Percentiles rank a stretch among this genome's conserved stretches.
These are phyloP conservation scores for Lolium multiflorum DNA, from an alignment of 176 grass and related monocot species.

Conservation along the genomic window DNA sequence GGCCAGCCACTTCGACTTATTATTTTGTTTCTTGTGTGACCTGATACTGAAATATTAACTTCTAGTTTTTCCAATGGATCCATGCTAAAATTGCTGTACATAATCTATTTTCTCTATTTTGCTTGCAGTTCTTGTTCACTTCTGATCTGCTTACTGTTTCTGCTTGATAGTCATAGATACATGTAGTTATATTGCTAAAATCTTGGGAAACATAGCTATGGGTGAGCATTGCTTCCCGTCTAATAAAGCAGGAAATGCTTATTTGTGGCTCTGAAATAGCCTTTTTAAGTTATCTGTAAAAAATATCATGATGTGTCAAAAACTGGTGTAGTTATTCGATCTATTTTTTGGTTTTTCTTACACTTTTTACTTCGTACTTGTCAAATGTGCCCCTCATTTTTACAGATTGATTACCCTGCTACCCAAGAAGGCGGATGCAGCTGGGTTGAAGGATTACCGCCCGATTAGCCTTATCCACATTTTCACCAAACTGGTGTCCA, in stretches of 20 bases:
- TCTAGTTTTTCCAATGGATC: neutral
- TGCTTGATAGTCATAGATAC: slow-evolving; percentile 2
- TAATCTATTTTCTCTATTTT: slow-evolving; percentile 6
- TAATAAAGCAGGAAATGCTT: neutral
- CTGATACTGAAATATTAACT: neutral
- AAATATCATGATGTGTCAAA: neutral
- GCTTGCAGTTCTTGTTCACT: neutral
- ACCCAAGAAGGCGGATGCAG: too few species aligned
- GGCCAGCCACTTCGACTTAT: neutral
- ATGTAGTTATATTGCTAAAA: slow-evolving; percentile 16
- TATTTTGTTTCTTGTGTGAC: neutral
- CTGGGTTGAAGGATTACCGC: too few species aligned
- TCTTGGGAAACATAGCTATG: neutral
- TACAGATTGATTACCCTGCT: too few species aligned
- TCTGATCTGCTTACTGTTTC: neutral
- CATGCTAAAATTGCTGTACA: neutral
- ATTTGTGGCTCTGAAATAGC: neutral
- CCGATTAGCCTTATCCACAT: too few species aligned
- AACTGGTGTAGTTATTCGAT: neutral
- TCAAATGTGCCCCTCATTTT: neutral
- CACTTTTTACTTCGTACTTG: neutral
- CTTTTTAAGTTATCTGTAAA: neutral
- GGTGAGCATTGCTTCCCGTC: neutral
- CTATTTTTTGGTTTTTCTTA: neutral
- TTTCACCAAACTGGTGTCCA: too few species aligned